Conservation (phyloP, 495 filamentous ascomycete genomes). For the Symbiotaphrina buchneri region DNA sequence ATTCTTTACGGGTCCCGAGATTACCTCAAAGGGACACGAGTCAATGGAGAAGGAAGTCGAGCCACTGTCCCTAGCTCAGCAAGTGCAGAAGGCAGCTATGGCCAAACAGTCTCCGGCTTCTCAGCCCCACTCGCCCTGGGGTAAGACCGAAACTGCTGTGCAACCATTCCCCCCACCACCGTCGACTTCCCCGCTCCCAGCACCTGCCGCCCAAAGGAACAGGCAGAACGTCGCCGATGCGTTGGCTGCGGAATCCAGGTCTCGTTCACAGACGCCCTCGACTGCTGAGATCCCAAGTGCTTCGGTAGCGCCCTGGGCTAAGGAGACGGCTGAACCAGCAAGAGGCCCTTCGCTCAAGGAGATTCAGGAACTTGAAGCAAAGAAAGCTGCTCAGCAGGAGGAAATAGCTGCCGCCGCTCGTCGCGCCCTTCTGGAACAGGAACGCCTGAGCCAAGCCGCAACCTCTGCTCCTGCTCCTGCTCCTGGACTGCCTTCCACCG, state of each 20-base stretch:
- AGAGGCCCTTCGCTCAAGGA: conserved; percentile 90
- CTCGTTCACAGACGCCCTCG: conserved; percentile 50
- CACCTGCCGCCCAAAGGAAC: conserved; percentile 67
- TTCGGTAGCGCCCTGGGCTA: conserved; percentile 84
- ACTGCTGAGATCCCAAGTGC: conserved; percentile 33
- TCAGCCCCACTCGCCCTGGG: conserved; percentile 34
- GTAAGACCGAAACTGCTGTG: conserved; percentile 28
- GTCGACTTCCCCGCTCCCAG: conserved; percentile 59
- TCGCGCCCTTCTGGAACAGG: conserved; percentile 56
- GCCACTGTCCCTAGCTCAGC: conserved; percentile 54
- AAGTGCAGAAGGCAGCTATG: conserved; percentile 61
- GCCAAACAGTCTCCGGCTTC: conserved; percentile 34
- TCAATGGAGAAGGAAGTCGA: conserved; percentile 7
- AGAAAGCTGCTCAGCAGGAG: conserved; percentile 78
- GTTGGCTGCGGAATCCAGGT: conserved; percentile 45
- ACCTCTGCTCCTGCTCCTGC: conserved; percentile 31
- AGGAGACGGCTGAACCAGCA: conserved; percentile 50
- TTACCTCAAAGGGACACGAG: conserved; percentile 6
- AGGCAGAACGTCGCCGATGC: conserved; percentile 66
- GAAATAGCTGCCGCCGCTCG: conserved; percentile 63
- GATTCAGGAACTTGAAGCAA: conserved; percentile 88
- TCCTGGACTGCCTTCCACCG: conserved; percentile 65
- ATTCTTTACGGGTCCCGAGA: background rate
- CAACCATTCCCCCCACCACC: conserved; percentile 60
- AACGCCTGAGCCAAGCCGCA: conserved; percentile 40